These are phyloP conservation scores for Plantago ovata DNA, from an alignment of 257 asterid species.

Conservation along the genomic window DNA sequence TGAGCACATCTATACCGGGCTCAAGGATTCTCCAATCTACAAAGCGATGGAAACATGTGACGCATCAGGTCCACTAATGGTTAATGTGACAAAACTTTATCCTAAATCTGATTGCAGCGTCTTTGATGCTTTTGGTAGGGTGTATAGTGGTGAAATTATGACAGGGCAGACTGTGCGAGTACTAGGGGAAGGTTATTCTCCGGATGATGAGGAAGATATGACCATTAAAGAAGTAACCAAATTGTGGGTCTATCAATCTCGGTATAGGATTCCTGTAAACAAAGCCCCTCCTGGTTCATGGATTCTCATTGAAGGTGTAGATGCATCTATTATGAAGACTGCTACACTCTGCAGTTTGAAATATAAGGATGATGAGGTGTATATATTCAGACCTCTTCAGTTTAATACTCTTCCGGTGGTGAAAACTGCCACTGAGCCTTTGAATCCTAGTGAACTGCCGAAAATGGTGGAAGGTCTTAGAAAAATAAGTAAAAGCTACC, in stretches of 20 bases:
- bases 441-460: slow-evolving; percentile 91
- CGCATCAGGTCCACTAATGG: slow-evolving; percentile 82
- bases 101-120: slow-evolving; percentile 93
- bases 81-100: slow-evolving; percentile 80
- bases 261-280: slow-evolving; percentile 87
- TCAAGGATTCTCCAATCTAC: slow-evolving; percentile 63
- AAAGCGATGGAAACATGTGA: slow-evolving; percentile 81
- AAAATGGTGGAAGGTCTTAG: slow-evolving; percentile 97
- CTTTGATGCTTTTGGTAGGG: slow-evolving; percentile 95
- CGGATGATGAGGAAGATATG: slow-evolving; percentile 98
- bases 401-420: slow-evolving; percentile 95
- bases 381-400: slow-evolving; percentile 86
- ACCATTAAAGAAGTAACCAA: slow-evolving; percentile 88
- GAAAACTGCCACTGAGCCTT: slow-evolving; percentile 95
- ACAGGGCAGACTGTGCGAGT: slow-evolving; percentile 85
- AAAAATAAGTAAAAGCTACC: slow-evolving; percentile 93
- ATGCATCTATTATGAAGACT: slow-evolving; percentile 95
- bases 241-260: slow-evolving; percentile 94
- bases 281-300: slow-evolving; percentile 98
- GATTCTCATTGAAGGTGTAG: slow-evolving; percentile 98
- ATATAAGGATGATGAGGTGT: slow-evolving; percentile 62
- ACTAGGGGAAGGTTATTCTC: slow-evolving; percentile 96
- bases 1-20: slow-evolving; percentile 85
- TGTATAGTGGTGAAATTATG: slow-evolving; percentile 86
- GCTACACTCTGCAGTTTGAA: slow-evolving; percentile 86